Percentiles rank a stretch among this genome's conserved stretches.
phyloP scores from a whole-genome alignment of 1,284 basidiomycete species.

The Spongiforma sp. region DNA sequence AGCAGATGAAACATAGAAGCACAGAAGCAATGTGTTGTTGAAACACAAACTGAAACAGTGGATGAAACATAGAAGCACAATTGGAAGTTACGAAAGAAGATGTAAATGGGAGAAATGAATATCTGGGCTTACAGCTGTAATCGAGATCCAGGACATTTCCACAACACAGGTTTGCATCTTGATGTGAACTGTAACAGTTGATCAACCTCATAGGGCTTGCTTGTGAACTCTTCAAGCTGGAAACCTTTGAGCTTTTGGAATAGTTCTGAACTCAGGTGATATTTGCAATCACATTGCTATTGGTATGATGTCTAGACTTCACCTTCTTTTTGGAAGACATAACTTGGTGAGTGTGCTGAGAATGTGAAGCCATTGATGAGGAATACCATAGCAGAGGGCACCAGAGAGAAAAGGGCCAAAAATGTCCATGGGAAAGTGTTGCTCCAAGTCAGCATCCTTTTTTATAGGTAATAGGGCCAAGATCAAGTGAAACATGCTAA shows the following conservation, averaged over 20 bases:
- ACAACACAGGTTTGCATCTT: too few relatives aligned
- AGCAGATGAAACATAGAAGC: too few relatives aligned
- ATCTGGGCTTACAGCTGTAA: too few relatives aligned
- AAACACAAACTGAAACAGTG: too few relatives aligned
- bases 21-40: too few relatives aligned
- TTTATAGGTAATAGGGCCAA: background rate
- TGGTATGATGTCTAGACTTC: background rate
- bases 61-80: too few relatives aligned
- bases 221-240: background rate
- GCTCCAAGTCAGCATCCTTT: background rate
- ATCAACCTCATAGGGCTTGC: background rate
- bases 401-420: background rate
- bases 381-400: background rate
- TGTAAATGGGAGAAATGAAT: too few relatives aligned
- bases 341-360: background rate
- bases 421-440: background rate
- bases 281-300: background rate
- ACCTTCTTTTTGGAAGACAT: background rate
- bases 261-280: background rate
- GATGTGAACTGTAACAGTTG: too few relatives aligned
- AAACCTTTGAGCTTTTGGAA: background rate
- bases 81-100: too few relatives aligned
- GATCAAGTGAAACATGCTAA: background rate
- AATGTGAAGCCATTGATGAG: background rate
- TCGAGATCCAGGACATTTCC: too few relatives aligned